A percentile compares a stretch with the other conserved stretches of the same genome.
Evolutionary conservation across 768 basidiomycete genomes (phyloP).

Genomic region (Tulasnella sp.): DNA sequence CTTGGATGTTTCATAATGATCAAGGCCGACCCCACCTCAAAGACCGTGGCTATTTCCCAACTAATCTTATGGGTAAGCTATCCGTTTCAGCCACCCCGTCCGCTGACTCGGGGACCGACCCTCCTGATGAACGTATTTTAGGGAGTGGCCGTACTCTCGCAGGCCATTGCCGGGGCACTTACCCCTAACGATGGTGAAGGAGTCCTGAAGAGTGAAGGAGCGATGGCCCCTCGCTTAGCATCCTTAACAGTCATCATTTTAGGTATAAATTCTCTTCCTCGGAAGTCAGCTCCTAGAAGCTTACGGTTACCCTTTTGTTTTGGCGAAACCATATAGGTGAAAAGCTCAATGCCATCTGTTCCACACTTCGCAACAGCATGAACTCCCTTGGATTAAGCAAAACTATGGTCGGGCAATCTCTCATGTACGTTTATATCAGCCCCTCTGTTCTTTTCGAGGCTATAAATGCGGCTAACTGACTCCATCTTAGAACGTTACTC

Average conservation of each 20-base stretch:
- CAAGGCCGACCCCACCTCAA: not conserved
- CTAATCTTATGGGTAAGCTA: not conserved
- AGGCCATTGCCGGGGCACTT: not conserved
- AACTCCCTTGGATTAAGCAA: not conserved
- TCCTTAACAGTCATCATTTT: not conserved
- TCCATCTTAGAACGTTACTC: not conserved
- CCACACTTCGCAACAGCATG: not conserved
- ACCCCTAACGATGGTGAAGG: not conserved
- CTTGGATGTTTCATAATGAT: not conserved
- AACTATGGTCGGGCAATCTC: not conserved
- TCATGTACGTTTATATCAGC: not conserved
- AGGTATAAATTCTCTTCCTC: not conserved
- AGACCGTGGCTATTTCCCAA: not conserved
- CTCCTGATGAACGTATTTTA: not conserved
- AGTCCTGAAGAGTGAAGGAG: not conserved
- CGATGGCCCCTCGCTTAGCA: not conserved
- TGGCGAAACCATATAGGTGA: not conserved
- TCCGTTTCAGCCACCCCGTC: too few species aligned
- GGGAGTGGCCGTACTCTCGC: not conserved
- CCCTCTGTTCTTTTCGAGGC: not conserved
- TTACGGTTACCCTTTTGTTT: not conserved
- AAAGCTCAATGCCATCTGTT: not conserved
- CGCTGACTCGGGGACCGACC: not conserved
- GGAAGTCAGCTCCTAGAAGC: not conserved
- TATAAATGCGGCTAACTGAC: not conserved